Evolutionary conservation across 2,329 filamentous ascomycete genomes (phyloP).

Genomic region (Myrmaecium sp.): DNA sequence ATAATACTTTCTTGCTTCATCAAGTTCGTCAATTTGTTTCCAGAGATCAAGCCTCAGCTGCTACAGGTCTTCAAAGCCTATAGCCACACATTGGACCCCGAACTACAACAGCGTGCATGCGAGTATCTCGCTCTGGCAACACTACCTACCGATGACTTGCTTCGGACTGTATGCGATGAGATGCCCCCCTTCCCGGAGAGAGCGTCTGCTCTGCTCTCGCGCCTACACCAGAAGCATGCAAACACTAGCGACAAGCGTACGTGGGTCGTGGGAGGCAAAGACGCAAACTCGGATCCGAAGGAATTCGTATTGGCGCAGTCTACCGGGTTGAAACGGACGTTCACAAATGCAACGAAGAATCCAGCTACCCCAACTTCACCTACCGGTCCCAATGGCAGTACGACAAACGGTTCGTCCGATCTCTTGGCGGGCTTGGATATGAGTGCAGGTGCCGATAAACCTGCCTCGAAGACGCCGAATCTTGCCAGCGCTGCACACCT

Average conservation of each 20-base stretch:
- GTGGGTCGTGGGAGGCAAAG: slow-evolving; percentile 95
- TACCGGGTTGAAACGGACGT: slow-evolving; percentile 69
- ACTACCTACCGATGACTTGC: slow-evolving; percentile 73
- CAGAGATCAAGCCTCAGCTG: slow-evolving; percentile 92
- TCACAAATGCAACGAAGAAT: slow-evolving; percentile 40
- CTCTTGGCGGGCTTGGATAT: slow-evolving; percentile 74
- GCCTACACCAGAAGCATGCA: slow-evolving; percentile 86
- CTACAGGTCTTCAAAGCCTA: slow-evolving; percentile 81
- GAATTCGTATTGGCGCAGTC: slow-evolving; percentile 71
- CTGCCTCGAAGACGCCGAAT: slow-evolving; percentile 56
- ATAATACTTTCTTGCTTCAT: slow-evolving; percentile 92
- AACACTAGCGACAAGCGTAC: slow-evolving; percentile 89
- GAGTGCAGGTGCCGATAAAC: slow-evolving; percentile 39
- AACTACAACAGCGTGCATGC: slow-evolving; percentile 89
- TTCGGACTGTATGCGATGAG: slow-evolving; percentile 89
- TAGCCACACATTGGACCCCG: slow-evolving; percentile 85
- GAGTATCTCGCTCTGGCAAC: slow-evolving; percentile 81
- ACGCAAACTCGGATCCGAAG: slow-evolving; percentile 66
- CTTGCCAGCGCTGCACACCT: slow-evolving; percentile 83
- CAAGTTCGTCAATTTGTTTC: slow-evolving; percentile 97
- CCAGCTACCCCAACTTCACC: slow-evolving; percentile 13
- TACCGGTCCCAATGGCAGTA: slow-evolving; percentile 29
- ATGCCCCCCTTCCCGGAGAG: slow-evolving; percentile 97
- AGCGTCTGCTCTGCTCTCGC: slow-evolving; percentile 76
- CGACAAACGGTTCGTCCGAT: slow-evolving; percentile 38